Evolutionary conservation across 208 protist genomes (phyloP), one percentile per base, ranked within the genome.

Genomic region (Acanthamoeba castellanii): DNA sequence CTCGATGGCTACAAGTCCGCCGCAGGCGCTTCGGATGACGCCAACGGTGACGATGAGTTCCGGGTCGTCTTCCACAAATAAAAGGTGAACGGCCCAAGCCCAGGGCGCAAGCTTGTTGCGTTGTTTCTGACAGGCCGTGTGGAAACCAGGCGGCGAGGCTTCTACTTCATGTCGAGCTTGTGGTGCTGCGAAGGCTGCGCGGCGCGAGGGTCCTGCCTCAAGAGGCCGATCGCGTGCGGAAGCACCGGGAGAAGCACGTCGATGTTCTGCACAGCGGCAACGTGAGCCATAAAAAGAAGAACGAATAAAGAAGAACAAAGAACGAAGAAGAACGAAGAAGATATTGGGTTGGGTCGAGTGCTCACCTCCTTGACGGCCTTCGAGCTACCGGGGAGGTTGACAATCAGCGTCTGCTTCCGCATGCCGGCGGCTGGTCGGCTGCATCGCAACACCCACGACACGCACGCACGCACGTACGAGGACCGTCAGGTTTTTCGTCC

Each of bases 321-420:
- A n/a, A n/a, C n/a, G n/a, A n/a, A n/a, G 37, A 42, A 42, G 37
- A 42, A 42, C 37, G 37, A 42, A 42, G 37, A 42, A 42, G 37
- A 42, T 1, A 42, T 42, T 42, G 37, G 37, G 37, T 42, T 1
- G 37, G 37, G 37, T 42, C 37, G 37, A 3, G 37, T 42, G 45
- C n/a, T 8, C 18, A 82, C 74, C 66, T 97, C 94, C 25, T 87
- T 47, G n/a, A 96, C 95, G 20, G 93, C 96, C 32, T 96, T 96
- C 0, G 93, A 78, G 81, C 96, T 92, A 32, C 96, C 96, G 30
- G 96, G 96, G 7, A 97, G 66, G 8, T 95, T 97, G 11, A 97
- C 55, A n/a, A 97, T 95, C 2, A 97, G 64, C 45, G 95, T 95
- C 18, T 66, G 45, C 27, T 87, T 92, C 25, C 82, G 52, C 20